phyloP scores from a whole-genome alignment of 2,329 filamentous ascomycete genomes.

The Monosporascus cannonballus region DNA sequence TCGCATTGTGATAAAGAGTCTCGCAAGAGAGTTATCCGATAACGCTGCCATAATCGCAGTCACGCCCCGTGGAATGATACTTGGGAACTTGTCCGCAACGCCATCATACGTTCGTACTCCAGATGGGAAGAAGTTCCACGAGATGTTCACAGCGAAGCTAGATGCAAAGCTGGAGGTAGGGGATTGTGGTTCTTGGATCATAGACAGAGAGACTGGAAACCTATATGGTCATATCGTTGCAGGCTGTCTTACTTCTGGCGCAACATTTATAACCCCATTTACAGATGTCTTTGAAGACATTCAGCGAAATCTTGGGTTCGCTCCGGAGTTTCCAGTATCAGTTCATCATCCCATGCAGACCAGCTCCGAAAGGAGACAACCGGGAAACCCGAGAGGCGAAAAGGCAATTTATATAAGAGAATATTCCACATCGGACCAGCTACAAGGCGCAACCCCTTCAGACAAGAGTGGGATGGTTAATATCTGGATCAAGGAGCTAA shows the following conservation, averaged over 20 bases:
- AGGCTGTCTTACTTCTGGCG: not conserved
- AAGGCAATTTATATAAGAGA: no score
- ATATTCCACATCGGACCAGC: no score
- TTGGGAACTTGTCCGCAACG: not conserved
- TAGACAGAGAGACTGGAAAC: not conserved
- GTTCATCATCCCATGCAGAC: not conserved
- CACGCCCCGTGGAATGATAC: not conserved
- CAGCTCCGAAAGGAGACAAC: no score
- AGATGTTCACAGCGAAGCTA: not conserved
- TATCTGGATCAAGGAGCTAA: no score
- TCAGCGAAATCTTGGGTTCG: not conserved
- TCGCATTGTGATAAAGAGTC: not conserved
- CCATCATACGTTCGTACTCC: not conserved
- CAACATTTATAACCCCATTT: not conserved
- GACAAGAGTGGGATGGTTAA: no score
- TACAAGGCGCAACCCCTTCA: no score
- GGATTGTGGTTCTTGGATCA: not conserved
- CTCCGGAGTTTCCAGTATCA: not conserved
- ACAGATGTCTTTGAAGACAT: not conserved
- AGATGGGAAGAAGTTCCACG: not conserved
- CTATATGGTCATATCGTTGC: conserved; percentile 2
- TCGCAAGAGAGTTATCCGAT: not conserved
- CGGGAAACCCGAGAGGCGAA: conserved; percentile 9
- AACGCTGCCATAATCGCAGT: not conserved
- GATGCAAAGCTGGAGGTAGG: not conserved